Conservation (phyloP, 2,329 filamentous ascomycete species). For the Zarea fungicola region DNA sequence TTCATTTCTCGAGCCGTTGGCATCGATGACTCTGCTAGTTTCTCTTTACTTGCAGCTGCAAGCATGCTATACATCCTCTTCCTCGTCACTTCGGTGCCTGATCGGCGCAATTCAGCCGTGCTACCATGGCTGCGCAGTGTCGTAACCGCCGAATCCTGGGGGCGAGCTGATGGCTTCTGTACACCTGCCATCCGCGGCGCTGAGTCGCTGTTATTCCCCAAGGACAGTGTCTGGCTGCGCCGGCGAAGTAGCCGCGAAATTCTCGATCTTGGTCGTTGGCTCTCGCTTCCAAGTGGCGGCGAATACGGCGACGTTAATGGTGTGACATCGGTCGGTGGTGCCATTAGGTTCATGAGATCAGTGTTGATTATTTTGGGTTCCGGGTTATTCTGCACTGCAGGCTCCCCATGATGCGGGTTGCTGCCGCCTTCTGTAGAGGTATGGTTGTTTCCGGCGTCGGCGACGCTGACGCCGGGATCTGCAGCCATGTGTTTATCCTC, state of each 20-base stretch:
- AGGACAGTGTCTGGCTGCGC: neutral
- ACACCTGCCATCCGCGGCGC: neutral
- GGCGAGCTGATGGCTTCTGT: neutral
- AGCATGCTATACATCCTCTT: neutral
- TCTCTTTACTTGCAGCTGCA: neutral
- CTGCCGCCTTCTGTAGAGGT: neutral
- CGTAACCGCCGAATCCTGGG: neutral
- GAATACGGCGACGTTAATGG: too few species aligned
- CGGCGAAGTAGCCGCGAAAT: neutral
- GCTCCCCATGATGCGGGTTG: neutral
- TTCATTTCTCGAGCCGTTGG: neutral
- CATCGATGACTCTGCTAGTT: neutral
- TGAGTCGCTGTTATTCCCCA: neutral
- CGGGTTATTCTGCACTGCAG: neutral
- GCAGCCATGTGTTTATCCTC: conserved; percentile 1
- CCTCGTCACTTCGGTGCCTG: neutral
- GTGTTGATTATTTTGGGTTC: neutral
- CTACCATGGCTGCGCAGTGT: neutral
- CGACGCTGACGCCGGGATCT: neutral
- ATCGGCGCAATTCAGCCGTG: neutral
- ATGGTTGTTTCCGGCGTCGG: neutral
- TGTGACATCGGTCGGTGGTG: neutral
- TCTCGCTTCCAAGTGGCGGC: neutral
- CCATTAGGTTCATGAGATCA: neutral
- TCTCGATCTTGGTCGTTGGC: neutral